Percentiles rank a stretch among this genome's conserved stretches.
These are phyloP conservation scores for Carallia brachiata DNA, from an alignment of 345 rosid species.

Conservation along the genomic window DNA sequence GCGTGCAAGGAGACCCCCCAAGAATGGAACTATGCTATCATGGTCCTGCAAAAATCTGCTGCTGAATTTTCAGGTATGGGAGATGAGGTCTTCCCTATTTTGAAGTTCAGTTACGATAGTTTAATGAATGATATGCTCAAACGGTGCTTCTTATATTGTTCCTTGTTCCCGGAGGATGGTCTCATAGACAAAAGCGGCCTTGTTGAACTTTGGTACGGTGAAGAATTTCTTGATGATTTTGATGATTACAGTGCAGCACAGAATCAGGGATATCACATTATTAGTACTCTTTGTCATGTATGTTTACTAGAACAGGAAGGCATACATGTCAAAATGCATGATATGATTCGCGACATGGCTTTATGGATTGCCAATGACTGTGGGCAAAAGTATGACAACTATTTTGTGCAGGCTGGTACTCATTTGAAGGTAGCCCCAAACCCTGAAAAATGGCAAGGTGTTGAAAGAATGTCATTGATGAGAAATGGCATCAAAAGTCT, in stretches of 20 bases:
- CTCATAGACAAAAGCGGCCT: not conserved
- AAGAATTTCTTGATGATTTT: constrained; percentile 7
- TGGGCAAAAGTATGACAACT: constrained; percentile 8
- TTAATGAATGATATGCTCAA: not conserved
- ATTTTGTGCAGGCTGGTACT: constrained; percentile 6
- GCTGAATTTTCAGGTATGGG: too few relatives aligned
- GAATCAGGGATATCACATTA: constrained; percentile 1
- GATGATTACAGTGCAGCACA: not conserved
- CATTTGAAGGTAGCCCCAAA: constrained; percentile 10
- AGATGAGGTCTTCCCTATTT: not conserved
- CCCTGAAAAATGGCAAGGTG: constrained; percentile 10
- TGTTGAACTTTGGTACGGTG: constrained; percentile 19
- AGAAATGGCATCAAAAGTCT: constrained; percentile 14
- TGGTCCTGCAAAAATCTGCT: not conserved
- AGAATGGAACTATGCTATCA: constrained; percentile 35
- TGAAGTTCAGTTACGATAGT: not conserved
- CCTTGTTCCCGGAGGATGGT: constrained; percentile 20
- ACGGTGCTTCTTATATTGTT: too few relatives aligned
- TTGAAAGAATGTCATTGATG: constrained; percentile 29
- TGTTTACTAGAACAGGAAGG: constrained; percentile 26
- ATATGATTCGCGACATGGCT: constrained; percentile 39
- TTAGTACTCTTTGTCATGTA: constrained; percentile 20
- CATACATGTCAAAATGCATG: constrained; percentile 32
- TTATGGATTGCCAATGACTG: constrained; percentile 30
- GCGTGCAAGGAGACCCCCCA: constrained; percentile 31